A percentile compares a stretch with the other conserved stretches of the same genome.
Conservation (phyloP, 202 grass and related monocot species). For the Zoysia matrella region DNA sequence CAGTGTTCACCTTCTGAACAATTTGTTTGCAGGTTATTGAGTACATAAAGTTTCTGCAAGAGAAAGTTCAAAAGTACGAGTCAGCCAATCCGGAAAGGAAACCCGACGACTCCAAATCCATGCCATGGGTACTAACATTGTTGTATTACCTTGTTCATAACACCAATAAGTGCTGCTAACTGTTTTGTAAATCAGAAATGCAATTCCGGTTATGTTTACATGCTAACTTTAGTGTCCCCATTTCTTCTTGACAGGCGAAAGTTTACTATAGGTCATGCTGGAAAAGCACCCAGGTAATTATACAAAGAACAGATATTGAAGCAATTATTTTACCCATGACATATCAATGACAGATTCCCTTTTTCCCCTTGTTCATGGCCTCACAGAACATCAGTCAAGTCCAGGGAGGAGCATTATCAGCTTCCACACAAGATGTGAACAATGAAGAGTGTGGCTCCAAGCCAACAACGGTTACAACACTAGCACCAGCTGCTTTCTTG, state of each 20-base stretch:
- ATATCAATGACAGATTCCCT: conserved; percentile 12
- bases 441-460: conserved; percentile 48
- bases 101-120: conserved; percentile 67
- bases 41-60: conserved; percentile 93
- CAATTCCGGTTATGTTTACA: neutral
- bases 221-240: conserved; percentile 3
- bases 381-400: conserved; percentile 52
- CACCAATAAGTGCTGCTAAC: neutral
- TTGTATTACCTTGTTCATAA: conserved; percentile 23
- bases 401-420: conserved; percentile 48
- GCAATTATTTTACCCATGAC: neutral
- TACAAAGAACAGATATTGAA: neutral
- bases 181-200: conserved; percentile 4
- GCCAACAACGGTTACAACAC: neutral
- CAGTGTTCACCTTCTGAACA: conserved; percentile 1
- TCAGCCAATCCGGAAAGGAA: conserved; percentile 61
- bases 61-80: conserved; percentile 85
- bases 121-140: conserved; percentile 80
- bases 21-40: conserved; percentile 79
- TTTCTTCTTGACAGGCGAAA: conserved; percentile 64
- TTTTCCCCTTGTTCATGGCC: conserved; percentile 39
- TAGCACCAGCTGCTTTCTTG: conserved; percentile 43
- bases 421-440: conserved; percentile 54
- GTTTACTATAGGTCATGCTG: conserved; percentile 95
- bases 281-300: conserved; percentile 82